phyloP scores from a whole-genome alignment of 805 yeast genomes.

The Metschnikowia peoriensis region DNA sequence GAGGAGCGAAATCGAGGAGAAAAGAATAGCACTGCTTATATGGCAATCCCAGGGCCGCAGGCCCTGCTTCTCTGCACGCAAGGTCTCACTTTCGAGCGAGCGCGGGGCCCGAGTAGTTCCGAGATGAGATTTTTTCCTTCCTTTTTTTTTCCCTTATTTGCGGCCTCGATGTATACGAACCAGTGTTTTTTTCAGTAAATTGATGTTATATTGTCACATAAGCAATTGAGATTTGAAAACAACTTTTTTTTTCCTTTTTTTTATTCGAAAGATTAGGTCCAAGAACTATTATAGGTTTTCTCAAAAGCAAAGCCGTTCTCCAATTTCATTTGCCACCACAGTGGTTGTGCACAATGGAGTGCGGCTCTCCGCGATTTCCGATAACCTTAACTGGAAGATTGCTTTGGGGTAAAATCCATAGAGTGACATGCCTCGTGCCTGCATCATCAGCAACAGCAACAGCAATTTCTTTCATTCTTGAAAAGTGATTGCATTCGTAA shows the following conservation, averaged over 20 bases:
- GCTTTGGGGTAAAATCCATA: neutral
- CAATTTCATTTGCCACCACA: neutral
- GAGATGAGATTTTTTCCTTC: neutral
- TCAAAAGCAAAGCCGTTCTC: neutral
- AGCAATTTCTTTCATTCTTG: neutral
- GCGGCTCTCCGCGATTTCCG: neutral
- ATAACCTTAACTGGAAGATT: neutral
- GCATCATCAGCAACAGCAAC: neutral
- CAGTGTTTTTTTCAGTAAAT: too few species aligned
- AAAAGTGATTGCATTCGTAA: too few species aligned
- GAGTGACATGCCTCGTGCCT: neutral
- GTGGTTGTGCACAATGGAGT: conserved; percentile 1
- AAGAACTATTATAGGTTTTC: neutral
- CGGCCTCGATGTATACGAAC: too few species aligned
- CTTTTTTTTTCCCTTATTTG: neutral
- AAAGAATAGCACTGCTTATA: conserved; percentile 3
- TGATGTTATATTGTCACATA: too few species aligned
- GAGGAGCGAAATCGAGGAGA: conserved; percentile 2
- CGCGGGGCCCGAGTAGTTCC: conserved; percentile 6
- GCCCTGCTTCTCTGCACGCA: conserved; percentile 10
- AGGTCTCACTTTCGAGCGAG: conserved; percentile 5
- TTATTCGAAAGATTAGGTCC: neutral
- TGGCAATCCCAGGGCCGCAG: conserved; percentile 12
- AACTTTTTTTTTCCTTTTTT: too few species aligned
- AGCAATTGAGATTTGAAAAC: too few species aligned